Evolutionary conservation across 192 early-diverging fungal species (phyloP).

Genomic region (Umbelopsis isabellina): DNA sequence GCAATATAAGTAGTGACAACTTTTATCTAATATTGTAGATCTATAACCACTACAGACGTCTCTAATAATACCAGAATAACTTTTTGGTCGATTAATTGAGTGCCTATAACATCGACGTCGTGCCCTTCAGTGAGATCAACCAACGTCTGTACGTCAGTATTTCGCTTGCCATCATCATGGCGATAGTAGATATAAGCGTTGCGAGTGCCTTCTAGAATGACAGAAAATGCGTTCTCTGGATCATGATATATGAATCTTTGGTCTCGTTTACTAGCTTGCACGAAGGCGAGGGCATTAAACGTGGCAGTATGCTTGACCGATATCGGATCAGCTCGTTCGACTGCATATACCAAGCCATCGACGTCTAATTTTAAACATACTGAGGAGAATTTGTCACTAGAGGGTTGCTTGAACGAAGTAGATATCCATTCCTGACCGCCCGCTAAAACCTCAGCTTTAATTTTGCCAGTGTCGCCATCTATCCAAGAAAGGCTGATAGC

Average conservation of each 20-base stretch:
- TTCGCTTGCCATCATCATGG: constrained; percentile 31
- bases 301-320: constrained; percentile 55
- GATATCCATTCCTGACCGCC: constrained; percentile 68
- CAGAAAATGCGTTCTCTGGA: constrained; percentile 45
- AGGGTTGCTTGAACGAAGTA: constrained; percentile 35
- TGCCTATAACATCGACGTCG: constrained; percentile 50
- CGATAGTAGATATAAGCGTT: constrained; percentile 56
- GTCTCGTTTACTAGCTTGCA: constrained; percentile 78
- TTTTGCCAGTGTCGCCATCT: constrained; percentile 43
- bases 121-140: constrained; percentile 51
- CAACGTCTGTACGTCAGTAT: constrained; percentile 44
- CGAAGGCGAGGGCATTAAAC: constrained; percentile 71
- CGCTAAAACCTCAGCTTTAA: constrained; percentile 45
- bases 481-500: constrained; percentile 50
- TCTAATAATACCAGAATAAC: constrained; percentile 47
- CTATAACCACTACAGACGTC: constrained; percentile 23
- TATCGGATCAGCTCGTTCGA: constrained; percentile 37
- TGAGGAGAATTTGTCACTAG: constrained; percentile 32
- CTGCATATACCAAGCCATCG: constrained; percentile 67
- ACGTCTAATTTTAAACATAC: constrained; percentile 70
- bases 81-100: constrained; percentile 45
- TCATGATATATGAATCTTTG: constrained; percentile 64
- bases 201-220: constrained; percentile 54
- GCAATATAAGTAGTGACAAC: too few relatives aligned
- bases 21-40: background rate